A percentile compares a stretch with the other conserved stretches of the same genome.
Conservation (phyloP, 345 rosid species). For the Euclidium syriacum region DNA sequence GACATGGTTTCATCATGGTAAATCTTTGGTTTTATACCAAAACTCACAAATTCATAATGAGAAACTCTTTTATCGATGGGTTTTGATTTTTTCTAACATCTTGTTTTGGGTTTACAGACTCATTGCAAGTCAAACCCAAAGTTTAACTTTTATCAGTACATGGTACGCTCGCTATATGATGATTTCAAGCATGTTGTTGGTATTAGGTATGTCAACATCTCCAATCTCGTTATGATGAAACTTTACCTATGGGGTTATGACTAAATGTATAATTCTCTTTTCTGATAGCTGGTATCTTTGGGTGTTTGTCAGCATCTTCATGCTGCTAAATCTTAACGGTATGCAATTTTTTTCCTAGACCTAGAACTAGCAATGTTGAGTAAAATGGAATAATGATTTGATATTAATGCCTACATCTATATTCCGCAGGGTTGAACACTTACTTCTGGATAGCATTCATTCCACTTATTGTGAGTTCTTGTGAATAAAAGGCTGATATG, state of each 20-base stretch:
- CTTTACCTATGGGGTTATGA: too few relatives aligned
- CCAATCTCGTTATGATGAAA: too few relatives aligned
- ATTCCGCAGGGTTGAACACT: slow-evolving; percentile 78
- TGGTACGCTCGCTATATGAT: slow-evolving; percentile 94
- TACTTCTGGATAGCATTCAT: slow-evolving; percentile 88
- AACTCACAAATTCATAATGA: too few relatives aligned
- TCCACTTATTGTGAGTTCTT: slow-evolving; percentile 65
- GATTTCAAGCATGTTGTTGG: slow-evolving; percentile 93
- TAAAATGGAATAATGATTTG: too few relatives aligned
- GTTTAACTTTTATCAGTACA: slow-evolving; percentile 81
- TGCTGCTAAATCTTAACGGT: slow-evolving; percentile 82
- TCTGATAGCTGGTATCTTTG: slow-evolving; percentile 99
- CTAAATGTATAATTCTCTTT: too few relatives aligned
- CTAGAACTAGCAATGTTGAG: too few relatives aligned
- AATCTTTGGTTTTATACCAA: neutral
- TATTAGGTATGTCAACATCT: too few relatives aligned
- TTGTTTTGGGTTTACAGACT: slow-evolving; percentile 36
- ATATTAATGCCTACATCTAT: too few relatives aligned
- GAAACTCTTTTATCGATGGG: too few relatives aligned
- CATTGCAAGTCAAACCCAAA: slow-evolving; percentile 70
- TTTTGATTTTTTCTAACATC: neutral
- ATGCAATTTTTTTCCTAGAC: too few relatives aligned
- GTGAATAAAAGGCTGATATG: too few relatives aligned
- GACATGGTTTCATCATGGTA: slow-evolving; percentile 88
- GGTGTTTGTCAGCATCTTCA: slow-evolving; percentile 80